Evolutionary conservation across 306 rosid species (phyloP), one percentile per base, ranked within the genome.

Genomic region (Hippophae rhamnoides): DNA sequence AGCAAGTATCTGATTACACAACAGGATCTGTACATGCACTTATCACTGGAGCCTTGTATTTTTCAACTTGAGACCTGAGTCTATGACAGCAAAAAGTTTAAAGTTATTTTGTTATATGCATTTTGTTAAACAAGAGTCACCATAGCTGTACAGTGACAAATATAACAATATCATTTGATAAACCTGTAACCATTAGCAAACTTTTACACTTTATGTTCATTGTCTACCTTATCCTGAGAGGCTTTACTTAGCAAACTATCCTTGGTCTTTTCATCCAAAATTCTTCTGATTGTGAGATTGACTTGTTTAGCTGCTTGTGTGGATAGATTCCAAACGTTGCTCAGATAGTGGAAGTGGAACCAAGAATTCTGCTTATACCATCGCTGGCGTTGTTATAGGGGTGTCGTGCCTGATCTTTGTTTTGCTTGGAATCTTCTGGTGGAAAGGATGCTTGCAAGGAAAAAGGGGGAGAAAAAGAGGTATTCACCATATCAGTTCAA

Each of bases 371-470:
- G 63, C 61, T 76, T 55, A 9, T 45, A 57, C 69, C 46, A 61
- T 65, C 25, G 23, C 51, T 56, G 87, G 81, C 40, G 65, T 67
- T 43, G 62, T 66, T 49, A 55, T 57, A 41, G 87, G 84, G 62
- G 71, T 62, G 53, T 67, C 78, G n/a, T 74, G 72, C 73, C 27
- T 80, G 7, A 42, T 71, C 41, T 60, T 78, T 65, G 25, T 74
- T 13, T n/a, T 72, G 12, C 52, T 72, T 1, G 89, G 86, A 60
- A 68, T 86, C 70, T 72, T 78, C 59, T 65, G 81, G 78, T 78
- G 89, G 83, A 80, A 70, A 71, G 71, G 78, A 54, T 58, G 43
- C 70, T 64, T 78, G 53, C 52, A 43, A 57, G 58, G 62, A 54
- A 78, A 57, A 52, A 64, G 47, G 64, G 61, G 41, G 41, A 64